Conservation (phyloP, 768 basidiomycete species). For the Lactarius psammicola region DNA sequence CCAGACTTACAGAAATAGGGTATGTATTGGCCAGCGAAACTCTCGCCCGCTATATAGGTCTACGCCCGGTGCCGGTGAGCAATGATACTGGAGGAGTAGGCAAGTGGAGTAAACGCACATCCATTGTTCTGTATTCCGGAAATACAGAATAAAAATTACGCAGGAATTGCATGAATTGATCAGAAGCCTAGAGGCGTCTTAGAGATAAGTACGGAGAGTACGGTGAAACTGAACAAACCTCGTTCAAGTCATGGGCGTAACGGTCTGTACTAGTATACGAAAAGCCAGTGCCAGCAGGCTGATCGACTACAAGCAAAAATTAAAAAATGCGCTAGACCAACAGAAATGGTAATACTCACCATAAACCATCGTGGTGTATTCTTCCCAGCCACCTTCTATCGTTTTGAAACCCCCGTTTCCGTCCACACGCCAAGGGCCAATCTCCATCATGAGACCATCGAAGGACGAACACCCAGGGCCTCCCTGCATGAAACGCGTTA, state of each 20-base stretch:
- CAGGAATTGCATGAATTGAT: conserved; percentile 81
- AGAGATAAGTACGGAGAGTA: background rate
- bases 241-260: conserved; percentile 75
- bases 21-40: conserved; percentile 96
- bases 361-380: conserved; percentile 92
- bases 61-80: conserved; percentile 35
- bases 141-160: conserved; percentile 87
- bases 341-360: conserved; percentile 49
- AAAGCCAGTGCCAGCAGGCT: conserved; percentile 94
- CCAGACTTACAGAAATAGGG: conserved; percentile 79
- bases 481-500: conserved; percentile 50
- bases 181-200: conserved; percentile 53
- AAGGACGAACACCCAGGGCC: conserved; percentile 98
- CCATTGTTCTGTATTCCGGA: conserved; percentile 78
- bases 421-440: conserved; percentile 89
- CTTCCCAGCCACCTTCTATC: conserved; percentile 92
- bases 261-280: conserved; percentile 85
- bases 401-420: conserved; percentile 67
- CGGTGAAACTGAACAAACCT: conserved; percentile 43
- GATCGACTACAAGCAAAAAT: conserved; percentile 69
- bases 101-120: conserved; percentile 53
- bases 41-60: conserved; percentile 97
- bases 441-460: conserved; percentile 96
- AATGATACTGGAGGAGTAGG: background rate
- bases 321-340: conserved; percentile 10